Base-by-base conservation (phyloP, 1,139 yeast genomes). In the Suhomyces taliae region DNA sequence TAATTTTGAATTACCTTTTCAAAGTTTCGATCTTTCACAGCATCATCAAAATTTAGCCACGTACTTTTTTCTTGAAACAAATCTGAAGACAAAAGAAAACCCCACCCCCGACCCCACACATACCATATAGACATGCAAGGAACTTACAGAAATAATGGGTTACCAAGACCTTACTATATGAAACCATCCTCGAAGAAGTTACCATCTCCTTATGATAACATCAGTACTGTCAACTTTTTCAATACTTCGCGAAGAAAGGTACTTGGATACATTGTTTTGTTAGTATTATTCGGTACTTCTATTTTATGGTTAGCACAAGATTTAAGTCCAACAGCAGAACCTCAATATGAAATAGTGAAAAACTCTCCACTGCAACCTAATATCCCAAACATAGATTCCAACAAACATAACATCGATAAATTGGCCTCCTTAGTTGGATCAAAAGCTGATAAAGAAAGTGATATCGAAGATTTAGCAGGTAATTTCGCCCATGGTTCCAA, bases 151-250 rank as follows among this genome's bases (percentile, higher is more conserved):
- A 68, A 63, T 45, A 67, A 69, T 53, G 79, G 79, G 27, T 65
- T 75, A 49, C 80, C 80, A 31, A 62, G 79, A 50, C 80, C 80
- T 7, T 75, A 75, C 58, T 73, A 74, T 55, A 75, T 75, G 79
- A 74, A 73, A 54, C 79, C 80, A 9, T 51, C 61, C 10, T 55
- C 51, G 45, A 66, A 65, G 41, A 68, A 63, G 55, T 19, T 19
- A 3, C 24, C 24, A 2, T 69, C 75, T 0, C 77, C 76, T 2
- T 74, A 75, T 52, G 67, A 70, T 34, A 65, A 64, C 41, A 56
- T 69, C 50, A 69, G 73, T 11, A 61, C 62, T 33, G 29, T 27
- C 15, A 47, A 53, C 36, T 68, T 63, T 47, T 73, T 75, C 61
- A 70, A 65, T 52, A 60, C 67, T 15, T 68, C 75, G 31, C 61